Base-by-base conservation (phyloP, 2,329 filamentous ascomycete genomes). In the Diaporthe velutina region DNA sequence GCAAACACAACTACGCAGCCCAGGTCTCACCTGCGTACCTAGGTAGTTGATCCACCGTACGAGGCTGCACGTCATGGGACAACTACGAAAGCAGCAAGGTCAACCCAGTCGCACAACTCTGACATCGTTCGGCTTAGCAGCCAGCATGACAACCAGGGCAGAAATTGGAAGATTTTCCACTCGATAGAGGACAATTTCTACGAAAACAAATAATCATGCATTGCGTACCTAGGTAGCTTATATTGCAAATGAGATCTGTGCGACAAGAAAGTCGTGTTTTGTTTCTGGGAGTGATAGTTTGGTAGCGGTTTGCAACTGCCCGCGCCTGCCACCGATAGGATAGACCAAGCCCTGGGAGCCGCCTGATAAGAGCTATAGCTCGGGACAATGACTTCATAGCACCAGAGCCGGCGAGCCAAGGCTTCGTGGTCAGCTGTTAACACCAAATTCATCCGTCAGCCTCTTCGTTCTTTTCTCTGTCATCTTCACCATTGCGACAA, bases 1-100 rank as follows among this genome's bases (percentile, higher is more conserved):
- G n/a, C n/a, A n/a, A n/a, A n/a, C n/a, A n/a, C n/a, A n/a, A n/a
- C n/a, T n/a, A n/a, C n/a, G n/a, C n/a, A n/a, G n/a, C n/a, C n/a
- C n/a, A n/a, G n/a, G n/a, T n/a, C n/a, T n/a, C n/a, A n/a, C n/a
- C n/a, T n/a, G n/a, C n/a, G n/a, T n/a, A n/a, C n/a, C n/a, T n/a
- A n/a, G n/a, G n/a, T n/a, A n/a, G n/a, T n/a, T n/a, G n/a, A n/a
- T n/a, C n/a, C n/a, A n/a, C n/a, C n/a, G n/a, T n/a, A n/a, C n/a
- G n/a, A n/a, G n/a, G n/a, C 35, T 38, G 35, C 35, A 38, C 10
- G 35, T 38, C 35, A n/a, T n/a, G n/a, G n/a, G n/a, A n/a, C n/a
- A 89, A 89, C 58, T 91, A 81, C 79, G 90, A 90, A 2, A 83
- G 79, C 55, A 91, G 79, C 22, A 50, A 50, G 15, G 19, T 25